These are phyloP conservation scores for Pulveroboletus sp. DNA, from an alignment of 768 basidiomycete species.

Conservation along the genomic window DNA sequence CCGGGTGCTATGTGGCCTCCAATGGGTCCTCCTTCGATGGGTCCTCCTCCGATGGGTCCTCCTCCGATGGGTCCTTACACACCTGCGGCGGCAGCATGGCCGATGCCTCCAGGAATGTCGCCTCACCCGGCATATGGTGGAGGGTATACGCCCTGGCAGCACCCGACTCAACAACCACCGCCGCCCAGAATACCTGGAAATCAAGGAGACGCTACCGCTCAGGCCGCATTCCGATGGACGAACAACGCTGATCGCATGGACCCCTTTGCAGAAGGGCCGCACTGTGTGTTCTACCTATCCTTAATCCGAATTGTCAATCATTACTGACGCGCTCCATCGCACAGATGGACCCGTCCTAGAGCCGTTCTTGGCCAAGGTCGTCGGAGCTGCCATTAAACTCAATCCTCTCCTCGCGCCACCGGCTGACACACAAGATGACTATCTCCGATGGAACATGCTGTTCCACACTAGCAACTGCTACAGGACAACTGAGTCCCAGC, in stretches of 20 bases:
- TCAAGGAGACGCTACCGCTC: slow-evolving; percentile 22
- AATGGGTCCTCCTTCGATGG: slow-evolving; percentile 9
- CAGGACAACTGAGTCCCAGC: slow-evolving; percentile 56
- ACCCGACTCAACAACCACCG: slow-evolving; percentile 25
- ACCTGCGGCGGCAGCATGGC: slow-evolving; percentile 26
- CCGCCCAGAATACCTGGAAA: slow-evolving; percentile 21
- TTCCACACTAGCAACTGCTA: slow-evolving; percentile 59
- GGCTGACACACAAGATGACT: slow-evolving; percentile 41
- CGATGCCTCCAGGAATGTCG: slow-evolving; percentile 25
- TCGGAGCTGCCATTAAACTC: slow-evolving; percentile 45
- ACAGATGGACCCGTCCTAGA: slow-evolving; percentile 71
- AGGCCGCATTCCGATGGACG: slow-evolving; percentile 29
- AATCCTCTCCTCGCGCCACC: slow-evolving; percentile 62
- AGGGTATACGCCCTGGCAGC: slow-evolving; percentile 26
- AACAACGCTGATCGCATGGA: slow-evolving; percentile 32
- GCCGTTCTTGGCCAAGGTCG: slow-evolving; percentile 51
- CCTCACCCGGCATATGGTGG: slow-evolving; percentile 18
- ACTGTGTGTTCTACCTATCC: slow-evolving; percentile 34
- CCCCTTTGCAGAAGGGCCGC: slow-evolving; percentile 39
- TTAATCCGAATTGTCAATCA: background rate
- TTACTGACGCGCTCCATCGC: slow-evolving; percentile 15
- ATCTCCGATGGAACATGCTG: slow-evolving; percentile 75
- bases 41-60: slow-evolving; percentile 9
- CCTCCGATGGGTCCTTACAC: slow-evolving; percentile 20
- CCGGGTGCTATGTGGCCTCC: slow-evolving; percentile 24